Conservation (phyloP, 352 stramenopile species). For the Hyphochytrium catenoides region DNA sequence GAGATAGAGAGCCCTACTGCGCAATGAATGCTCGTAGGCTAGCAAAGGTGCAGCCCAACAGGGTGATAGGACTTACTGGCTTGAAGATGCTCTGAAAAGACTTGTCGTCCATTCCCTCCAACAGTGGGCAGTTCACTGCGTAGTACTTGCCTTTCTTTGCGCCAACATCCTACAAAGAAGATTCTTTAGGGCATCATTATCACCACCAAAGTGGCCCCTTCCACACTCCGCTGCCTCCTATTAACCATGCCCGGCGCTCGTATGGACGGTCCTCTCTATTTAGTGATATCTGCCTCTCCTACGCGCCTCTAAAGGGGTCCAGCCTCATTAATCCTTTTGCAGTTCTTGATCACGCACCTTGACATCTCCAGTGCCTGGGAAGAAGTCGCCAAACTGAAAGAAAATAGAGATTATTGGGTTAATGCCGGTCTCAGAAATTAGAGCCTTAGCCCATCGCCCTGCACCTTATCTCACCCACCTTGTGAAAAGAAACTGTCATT, state of each 20-base stretch:
- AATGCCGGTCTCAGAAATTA: neutral
- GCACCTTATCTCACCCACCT: no score
- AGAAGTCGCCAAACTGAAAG: slow-evolving; percentile 84
- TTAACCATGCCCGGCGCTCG: slow-evolving; percentile 1
- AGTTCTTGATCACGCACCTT: slow-evolving; percentile 17
- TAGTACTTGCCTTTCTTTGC: slow-evolving; percentile 81
- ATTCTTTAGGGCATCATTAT: slow-evolving; percentile 1
- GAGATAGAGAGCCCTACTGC: no score
- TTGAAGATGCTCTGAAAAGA: slow-evolving; percentile 91
- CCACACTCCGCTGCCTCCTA: neutral
- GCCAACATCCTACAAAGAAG: slow-evolving; percentile 62
- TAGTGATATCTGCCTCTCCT: no score
- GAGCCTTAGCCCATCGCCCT: no score
- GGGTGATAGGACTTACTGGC: no score
- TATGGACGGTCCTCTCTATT: no score
- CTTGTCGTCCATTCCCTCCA: slow-evolving; percentile 85
- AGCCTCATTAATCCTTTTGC: no score
- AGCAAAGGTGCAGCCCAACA: no score
- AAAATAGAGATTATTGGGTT: no score
- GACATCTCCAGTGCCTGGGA: slow-evolving; percentile 85
- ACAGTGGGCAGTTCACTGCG: slow-evolving; percentile 87
- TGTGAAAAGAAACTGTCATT: slow-evolving; percentile 98
- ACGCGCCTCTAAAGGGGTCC: no score
- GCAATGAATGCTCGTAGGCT: no score
- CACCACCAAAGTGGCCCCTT: neutral